Percentiles rank a stretch among this genome's conserved stretches.
Evolutionary conservation across 164 flowering plant genomes (phyloP).

Genomic region (Akebia trifoliata): DNA sequence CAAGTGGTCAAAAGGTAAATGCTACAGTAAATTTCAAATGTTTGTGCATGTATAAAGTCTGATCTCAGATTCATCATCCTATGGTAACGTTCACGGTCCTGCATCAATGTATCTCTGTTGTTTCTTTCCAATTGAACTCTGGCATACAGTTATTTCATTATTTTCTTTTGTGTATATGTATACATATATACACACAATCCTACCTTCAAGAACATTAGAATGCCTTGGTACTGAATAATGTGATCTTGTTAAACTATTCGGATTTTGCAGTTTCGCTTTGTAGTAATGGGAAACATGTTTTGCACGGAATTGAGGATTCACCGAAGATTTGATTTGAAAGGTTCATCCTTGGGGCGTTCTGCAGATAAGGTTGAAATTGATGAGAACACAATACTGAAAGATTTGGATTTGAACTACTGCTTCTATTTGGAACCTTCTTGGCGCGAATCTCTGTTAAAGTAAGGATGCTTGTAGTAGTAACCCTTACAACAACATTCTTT

Average conservation of each 20-base stretch:
- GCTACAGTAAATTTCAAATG: neutral
- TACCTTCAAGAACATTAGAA: neutral
- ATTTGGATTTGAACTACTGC: constrained; percentile 84
- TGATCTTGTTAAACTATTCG: constrained; percentile 12
- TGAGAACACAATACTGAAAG: constrained; percentile 91
- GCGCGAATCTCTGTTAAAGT: constrained; percentile 75
- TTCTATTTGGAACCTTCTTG: constrained; percentile 96
- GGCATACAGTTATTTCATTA: neutral
- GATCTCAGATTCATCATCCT: too few species aligned
- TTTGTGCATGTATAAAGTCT: too few species aligned
- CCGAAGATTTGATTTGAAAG: constrained; percentile 94
- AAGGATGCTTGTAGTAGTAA: constrained; percentile 24
- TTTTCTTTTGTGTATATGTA: neutral
- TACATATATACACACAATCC: neutral
- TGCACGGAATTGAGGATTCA: constrained; percentile 95
- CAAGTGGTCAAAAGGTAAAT: constrained; percentile 97
- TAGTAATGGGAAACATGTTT: constrained; percentile 99
- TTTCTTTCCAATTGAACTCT: neutral
- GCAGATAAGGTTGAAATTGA: constrained; percentile 93
- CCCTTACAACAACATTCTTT: neutral
- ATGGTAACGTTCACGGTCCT: too few species aligned
- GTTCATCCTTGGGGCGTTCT: constrained; percentile 94
- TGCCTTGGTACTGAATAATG: neutral
- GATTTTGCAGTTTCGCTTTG: constrained; percentile 86
- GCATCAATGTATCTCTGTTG: neutral